Base-by-base conservation (phyloP, 371 early-diverging fungal species). In the Haplosporangium sp. region DNA sequence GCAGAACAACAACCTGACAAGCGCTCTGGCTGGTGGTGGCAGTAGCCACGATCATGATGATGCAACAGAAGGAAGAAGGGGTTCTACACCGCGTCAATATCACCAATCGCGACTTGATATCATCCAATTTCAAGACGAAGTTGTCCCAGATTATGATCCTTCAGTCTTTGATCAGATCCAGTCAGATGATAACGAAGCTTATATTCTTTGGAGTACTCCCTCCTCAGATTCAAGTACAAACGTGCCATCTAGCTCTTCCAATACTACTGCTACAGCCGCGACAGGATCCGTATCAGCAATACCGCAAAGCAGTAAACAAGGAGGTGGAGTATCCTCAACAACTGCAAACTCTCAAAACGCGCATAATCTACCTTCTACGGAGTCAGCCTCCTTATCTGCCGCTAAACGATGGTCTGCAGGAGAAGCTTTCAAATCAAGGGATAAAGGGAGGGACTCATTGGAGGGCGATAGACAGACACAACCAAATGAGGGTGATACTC, bases 151-250 rank as follows among this genome's bases (percentile, higher is more conserved):
- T 9, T 86, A 86, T 62, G 84, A 88, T 10, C 83, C 87, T 0
- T 67, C 76, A 5, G 65, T 90, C 53, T 90, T 89, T 74, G 90
- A 90, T 67, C 58, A 83, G 13, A 69, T 90, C 6, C 76, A 83
- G 63, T 84, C 88, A 1, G 90, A 89, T 48, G 84, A 85, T 15
- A 85, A 86, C 70, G 84, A 86, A 19, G 75, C 84, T 34, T 84
- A 88, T 44, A 88, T 89, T 65, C 66, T 90, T 47, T 90, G 90
- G 90, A 86, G 88, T 20, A 58, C 73, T 0, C 38, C 71, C 17
- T 72, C 71, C 17, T 72, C 84, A 58, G 85, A 86, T 72, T 8
- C 45, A 45, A 45, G 45, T 15, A 15, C 15, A 13, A 42, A 39
- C 20, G 48, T 52, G 9, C 13, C 50, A 40, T 39, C 65, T 37